These are phyloP conservation scores for Beauveria varroae DNA, from an alignment of 2,329 filamentous ascomycete species.

Conservation along the genomic window DNA sequence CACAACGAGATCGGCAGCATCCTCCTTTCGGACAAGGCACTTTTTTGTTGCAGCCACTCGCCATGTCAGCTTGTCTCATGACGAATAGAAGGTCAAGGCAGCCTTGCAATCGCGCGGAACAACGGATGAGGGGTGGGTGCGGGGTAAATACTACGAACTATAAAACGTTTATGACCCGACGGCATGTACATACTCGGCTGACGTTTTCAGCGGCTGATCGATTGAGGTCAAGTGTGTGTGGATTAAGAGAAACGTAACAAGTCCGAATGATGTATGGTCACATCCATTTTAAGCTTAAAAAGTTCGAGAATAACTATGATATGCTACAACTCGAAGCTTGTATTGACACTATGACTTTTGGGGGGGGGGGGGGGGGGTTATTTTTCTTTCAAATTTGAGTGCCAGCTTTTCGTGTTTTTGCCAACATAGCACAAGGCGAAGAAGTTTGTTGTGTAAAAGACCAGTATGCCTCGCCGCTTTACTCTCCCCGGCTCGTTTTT, in stretches of 20 bases:
- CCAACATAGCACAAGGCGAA: not conserved
- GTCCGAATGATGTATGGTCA: too few species aligned
- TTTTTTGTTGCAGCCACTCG: too few species aligned
- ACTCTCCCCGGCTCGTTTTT: not conserved
- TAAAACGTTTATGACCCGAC: not conserved
- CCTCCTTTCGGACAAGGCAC: not conserved
- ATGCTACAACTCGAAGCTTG: not conserved
- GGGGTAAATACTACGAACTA: not conserved
- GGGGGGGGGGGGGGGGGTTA: too few species aligned
- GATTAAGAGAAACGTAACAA: not conserved
- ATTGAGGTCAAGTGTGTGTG: not conserved
- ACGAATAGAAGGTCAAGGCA: not conserved
- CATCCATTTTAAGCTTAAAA: too few species aligned
- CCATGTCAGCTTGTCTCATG: not conserved
- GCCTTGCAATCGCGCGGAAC: not conserved
- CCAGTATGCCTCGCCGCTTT: not conserved
- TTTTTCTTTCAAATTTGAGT: not conserved
- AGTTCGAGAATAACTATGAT: too few species aligned
- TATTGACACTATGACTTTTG: not conserved
- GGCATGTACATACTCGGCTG: not conserved
- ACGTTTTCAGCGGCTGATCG: not conserved
- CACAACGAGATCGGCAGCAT: not conserved
- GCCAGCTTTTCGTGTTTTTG: not conserved
- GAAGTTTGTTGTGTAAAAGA: not conserved
- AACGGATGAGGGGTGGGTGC: not conserved